phyloP scores from a whole-genome alignment of 176 grass and related monocot genomes.

The Triticum turgidum region DNA sequence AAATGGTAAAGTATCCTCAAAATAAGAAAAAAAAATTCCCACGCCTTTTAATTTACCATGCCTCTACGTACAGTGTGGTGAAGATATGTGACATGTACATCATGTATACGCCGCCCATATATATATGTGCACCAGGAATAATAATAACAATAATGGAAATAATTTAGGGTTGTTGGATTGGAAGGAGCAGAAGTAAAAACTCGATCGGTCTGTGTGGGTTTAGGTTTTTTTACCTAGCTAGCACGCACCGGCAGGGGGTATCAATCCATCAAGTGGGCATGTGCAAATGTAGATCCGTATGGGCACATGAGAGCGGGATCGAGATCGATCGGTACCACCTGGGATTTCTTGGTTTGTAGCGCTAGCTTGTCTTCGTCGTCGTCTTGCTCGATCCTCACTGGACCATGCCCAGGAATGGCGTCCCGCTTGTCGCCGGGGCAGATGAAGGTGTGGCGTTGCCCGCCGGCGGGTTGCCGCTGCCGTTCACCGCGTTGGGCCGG shows the following conservation, averaged over 20 bases:
- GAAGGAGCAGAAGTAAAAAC: not conserved
- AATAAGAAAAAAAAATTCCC: not conserved
- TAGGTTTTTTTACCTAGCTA: constrained; percentile 26
- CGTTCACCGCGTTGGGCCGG: constrained; percentile 31
- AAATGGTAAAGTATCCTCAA: constrained; percentile 17
- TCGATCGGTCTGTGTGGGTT: not conserved
- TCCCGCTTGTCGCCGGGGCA: constrained; percentile 39
- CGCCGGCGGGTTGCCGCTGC: constrained; percentile 12
- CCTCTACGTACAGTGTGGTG: constrained; percentile 15
- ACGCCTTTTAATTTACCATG: constrained; percentile 31
- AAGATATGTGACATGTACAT: constrained; percentile 34
- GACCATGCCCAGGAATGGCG: constrained; percentile 90
- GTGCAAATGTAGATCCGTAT: constrained; percentile 38
- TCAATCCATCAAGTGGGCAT: not conserved
- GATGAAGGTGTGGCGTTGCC: not conserved
- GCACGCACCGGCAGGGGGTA: not conserved
- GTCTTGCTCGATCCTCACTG: constrained; percentile 31
- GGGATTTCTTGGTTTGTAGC: constrained; percentile 19
- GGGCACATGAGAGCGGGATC: not conserved
- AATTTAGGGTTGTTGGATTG: not conserved
- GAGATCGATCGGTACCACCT: constrained; percentile 22
- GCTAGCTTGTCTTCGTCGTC: not conserved
- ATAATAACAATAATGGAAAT: constrained; percentile 1
- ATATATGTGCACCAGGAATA: constrained; percentile 35
- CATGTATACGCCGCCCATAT: constrained; percentile 15